Evolutionary conservation across 2,329 filamentous ascomycete genomes (phyloP).

Genomic region (Penicillium sclerotiorum): DNA sequence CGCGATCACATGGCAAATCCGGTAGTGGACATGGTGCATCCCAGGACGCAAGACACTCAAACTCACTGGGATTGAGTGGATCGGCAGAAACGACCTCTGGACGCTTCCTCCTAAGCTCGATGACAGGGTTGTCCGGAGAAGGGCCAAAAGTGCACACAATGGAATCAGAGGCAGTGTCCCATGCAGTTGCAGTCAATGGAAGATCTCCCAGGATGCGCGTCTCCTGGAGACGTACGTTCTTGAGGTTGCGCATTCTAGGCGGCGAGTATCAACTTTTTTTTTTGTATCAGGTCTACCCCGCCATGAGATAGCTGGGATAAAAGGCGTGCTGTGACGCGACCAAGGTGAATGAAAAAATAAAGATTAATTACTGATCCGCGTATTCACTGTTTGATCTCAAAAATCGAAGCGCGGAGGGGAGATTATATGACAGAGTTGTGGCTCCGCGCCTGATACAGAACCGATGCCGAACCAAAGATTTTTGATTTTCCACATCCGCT

Average conservation of each 20-base stretch:
- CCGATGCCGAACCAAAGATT: constrained; percentile 36
- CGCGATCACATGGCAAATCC: constrained; percentile 71
- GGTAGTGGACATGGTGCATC: constrained; percentile 80
- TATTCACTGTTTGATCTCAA: not conserved
- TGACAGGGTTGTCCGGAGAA: constrained; percentile 65
- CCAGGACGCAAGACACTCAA: constrained; percentile 74
- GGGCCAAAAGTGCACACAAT: constrained; percentile 85
- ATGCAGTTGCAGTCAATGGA: constrained; percentile 74
- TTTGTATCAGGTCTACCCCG: constrained; percentile 33
- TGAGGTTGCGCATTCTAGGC: constrained; percentile 80
- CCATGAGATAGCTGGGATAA: constrained; percentile 33
- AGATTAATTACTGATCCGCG: too few relatives aligned
- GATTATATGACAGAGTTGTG: constrained; percentile 12
- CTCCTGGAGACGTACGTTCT: constrained; percentile 71
- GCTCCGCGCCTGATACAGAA: constrained; percentile 27
- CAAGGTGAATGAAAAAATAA: constrained; percentile 2
- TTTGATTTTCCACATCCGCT: constrained; percentile 43
- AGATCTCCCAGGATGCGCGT: constrained; percentile 63
- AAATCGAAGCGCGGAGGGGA: not conserved
- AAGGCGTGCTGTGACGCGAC: constrained; percentile 1
- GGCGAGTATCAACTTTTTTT: constrained; percentile 27
- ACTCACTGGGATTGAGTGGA: constrained; percentile 43
- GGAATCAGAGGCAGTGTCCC: constrained; percentile 79
- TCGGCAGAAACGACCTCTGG: constrained; percentile 42
- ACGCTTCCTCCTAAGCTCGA: constrained; percentile 67